Percentiles rank a stretch among this genome's conserved stretches.
phyloP scores from a whole-genome alignment of 2,329 filamentous ascomycete species.

The Tolypocladium ophioglossoides region DNA sequence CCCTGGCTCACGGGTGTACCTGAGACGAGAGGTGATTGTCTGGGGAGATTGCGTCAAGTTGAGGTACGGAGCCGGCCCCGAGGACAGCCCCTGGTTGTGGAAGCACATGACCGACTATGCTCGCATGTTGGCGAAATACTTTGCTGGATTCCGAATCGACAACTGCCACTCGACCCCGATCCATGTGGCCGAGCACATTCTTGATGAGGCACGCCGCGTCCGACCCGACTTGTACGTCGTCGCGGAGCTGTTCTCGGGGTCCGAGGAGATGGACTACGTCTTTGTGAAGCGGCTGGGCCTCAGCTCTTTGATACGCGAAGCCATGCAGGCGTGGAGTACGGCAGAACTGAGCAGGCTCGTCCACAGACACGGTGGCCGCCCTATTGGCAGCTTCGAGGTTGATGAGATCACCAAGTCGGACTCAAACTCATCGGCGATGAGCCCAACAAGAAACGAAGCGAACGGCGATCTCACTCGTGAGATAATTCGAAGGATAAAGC shows the following conservation, averaged over 20 bases:
- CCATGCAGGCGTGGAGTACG: slow-evolving; percentile 97
- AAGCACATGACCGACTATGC: slow-evolving; percentile 93
- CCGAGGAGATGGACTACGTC: slow-evolving; percentile 89
- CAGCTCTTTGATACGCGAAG: slow-evolving; percentile 86
- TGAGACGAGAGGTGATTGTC: slow-evolving; percentile 91
- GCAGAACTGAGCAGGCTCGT: slow-evolving; percentile 86
- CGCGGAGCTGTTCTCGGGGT: slow-evolving; percentile 90
- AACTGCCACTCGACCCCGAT: slow-evolving; percentile 96
- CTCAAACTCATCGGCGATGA: slow-evolving; percentile 18
- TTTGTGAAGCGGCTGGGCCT: slow-evolving; percentile 91
- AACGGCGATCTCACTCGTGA: slow-evolving; percentile 38
- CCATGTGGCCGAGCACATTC: slow-evolving; percentile 85
- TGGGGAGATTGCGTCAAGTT: slow-evolving; percentile 99
- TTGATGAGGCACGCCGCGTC: slow-evolving; percentile 84
- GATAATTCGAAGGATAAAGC: slow-evolving; percentile 69
- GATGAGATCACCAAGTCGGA: slow-evolving; percentile 67
- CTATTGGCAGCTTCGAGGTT: slow-evolving; percentile 95
- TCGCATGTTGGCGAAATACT: slow-evolving; percentile 85
- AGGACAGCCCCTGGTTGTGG: slow-evolving; percentile 92
- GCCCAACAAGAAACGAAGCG: slow-evolving; percentile 18
- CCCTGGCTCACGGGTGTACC: slow-evolving; percentile 78
- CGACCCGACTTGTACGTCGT: slow-evolving; percentile 84
- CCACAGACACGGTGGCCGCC: slow-evolving; percentile 83
- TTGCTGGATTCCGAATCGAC: slow-evolving; percentile 91
- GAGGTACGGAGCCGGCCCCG: slow-evolving; percentile 67